Conservation (phyloP, 805 yeast species). For the Kodamaea sagamina region DNA sequence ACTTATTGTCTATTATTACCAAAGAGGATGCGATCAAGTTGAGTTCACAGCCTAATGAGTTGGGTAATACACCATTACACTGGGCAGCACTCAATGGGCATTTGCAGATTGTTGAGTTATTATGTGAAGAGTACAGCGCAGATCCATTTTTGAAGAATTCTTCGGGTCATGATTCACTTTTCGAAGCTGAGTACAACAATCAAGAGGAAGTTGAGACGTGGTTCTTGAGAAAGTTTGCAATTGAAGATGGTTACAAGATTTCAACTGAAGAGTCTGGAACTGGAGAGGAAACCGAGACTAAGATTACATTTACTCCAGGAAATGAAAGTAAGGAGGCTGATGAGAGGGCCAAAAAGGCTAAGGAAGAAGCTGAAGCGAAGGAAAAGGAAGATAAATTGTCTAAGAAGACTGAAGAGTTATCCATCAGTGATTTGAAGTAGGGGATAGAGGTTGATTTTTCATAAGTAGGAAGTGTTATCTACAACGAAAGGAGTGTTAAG, state of each 20-base stretch:
- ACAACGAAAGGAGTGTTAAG: too few relatives aligned
- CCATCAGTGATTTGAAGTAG: neutral
- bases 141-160: slow-evolving; percentile 79
- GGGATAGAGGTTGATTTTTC: neutral
- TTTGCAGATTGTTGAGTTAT: slow-evolving; percentile 61
- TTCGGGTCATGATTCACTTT: slow-evolving; percentile 80
- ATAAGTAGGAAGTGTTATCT: too few relatives aligned
- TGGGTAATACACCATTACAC: slow-evolving; percentile 93
- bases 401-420: slow-evolving; percentile 2
- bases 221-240: slow-evolving; percentile 70
- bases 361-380: slow-evolving; percentile 28
- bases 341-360: slow-evolving; percentile 41
- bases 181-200: slow-evolving; percentile 81
- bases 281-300: slow-evolving; percentile 28
- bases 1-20: slow-evolving; percentile 52
- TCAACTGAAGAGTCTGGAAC: slow-evolving; percentile 37
- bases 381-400: slow-evolving; percentile 30
- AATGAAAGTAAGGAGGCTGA: slow-evolving; percentile 47
- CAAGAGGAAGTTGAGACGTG: slow-evolving; percentile 77
- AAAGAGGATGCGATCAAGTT: slow-evolving; percentile 42
- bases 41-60: slow-evolving; percentile 53
- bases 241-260: slow-evolving; percentile 54
- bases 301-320: slow-evolving; percentile 44
- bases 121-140: slow-evolving; percentile 74
- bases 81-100: slow-evolving; percentile 96